Conservation (phyloP, 768 basidiomycete genomes). For the Tylopilus rubrobrunneus region DNA sequence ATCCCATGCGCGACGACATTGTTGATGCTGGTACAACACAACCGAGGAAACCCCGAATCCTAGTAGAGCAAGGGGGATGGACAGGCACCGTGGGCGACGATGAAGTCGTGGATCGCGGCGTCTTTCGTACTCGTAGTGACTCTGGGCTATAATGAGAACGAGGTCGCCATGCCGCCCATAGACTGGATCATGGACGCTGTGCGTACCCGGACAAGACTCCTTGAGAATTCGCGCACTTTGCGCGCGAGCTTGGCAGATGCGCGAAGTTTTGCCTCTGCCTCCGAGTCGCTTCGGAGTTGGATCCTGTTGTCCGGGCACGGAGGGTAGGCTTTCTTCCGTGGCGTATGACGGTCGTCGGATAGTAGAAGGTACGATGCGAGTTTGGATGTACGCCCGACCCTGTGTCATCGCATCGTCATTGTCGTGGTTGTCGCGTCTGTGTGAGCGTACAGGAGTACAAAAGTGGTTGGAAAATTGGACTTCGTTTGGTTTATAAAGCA, state of each 20-base stretch:
- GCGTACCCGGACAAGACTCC: constrained; percentile 50
- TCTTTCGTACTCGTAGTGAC: constrained; percentile 77
- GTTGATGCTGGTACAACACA: constrained; percentile 70
- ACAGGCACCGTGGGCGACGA: constrained; percentile 68
- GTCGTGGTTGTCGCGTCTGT: no score
- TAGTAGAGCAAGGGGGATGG: constrained; percentile 86
- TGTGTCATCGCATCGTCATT: no score
- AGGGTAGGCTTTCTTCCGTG: neutral
- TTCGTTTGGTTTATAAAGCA: no score
- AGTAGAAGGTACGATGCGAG: constrained; percentile 52
- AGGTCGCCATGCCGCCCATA: neutral
- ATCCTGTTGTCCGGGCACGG: constrained; percentile 34
- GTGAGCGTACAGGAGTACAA: no score
- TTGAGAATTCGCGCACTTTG: constrained; percentile 52
- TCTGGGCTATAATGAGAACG: constrained; percentile 44
- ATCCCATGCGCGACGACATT: no score
- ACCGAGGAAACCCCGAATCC: constrained; percentile 47
- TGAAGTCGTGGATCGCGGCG: constrained; percentile 63
- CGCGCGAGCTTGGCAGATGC: constrained; percentile 55
- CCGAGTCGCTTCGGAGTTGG: constrained; percentile 48
- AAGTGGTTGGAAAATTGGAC: no score
- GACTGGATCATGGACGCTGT: neutral
- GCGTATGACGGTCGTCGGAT: constrained; percentile 57
- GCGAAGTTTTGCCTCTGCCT: constrained; percentile 49
- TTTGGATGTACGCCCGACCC: no score